Base-by-base conservation (phyloP, 2,329 filamentous ascomycete species). In the Penicillium janthinellum region DNA sequence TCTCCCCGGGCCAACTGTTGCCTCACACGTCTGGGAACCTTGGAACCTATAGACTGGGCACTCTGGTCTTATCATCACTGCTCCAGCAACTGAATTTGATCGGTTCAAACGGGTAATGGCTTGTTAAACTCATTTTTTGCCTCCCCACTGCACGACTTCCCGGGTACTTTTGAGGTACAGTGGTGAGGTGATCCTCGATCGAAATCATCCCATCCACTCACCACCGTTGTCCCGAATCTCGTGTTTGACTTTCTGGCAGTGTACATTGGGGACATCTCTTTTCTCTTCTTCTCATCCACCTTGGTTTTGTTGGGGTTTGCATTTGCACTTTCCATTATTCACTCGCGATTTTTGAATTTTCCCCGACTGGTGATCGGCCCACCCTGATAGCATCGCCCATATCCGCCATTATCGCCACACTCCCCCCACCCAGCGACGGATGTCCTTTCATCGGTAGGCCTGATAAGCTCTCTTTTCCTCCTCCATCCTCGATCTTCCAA, bases 381-480 rank as follows among this genome's bases (percentile, higher is more conserved):
- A 61, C 59, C 45, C 35, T 41, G 42, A 57, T 54, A 44, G 22
- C 57, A 39, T 25, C 52, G 34, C 45, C 41, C 37, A 57, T 55
- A 28, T 57, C 59, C 55, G 55, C 48, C 48, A 28, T 25, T 25
- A 52, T 52, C 35, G 49, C 49, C 49, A 52, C 59, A 61, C 56
- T 25, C 17, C 38, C 42, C 39, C 41, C 53, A 50, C 56, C 41
- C 42, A 25, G n/a, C 37, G 20, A 53, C 37, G 37, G 15, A 35
- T 45, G 37, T 58, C 39, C 54, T 37, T 62, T n/a, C 14, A 56
- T 47, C 51, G 59, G 62, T 57, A 42, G 56, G 42, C 34, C 54
- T 58, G 61, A 63, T 61, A 58, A 60, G 54, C 55, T 60, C 47
- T 59, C 22, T 51, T 34, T 49, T 59, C 44, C 61, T 60, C 38